Conservation (phyloP, 2,329 filamentous ascomycete genomes). For the Berkeleyomyces rouxiae region DNA sequence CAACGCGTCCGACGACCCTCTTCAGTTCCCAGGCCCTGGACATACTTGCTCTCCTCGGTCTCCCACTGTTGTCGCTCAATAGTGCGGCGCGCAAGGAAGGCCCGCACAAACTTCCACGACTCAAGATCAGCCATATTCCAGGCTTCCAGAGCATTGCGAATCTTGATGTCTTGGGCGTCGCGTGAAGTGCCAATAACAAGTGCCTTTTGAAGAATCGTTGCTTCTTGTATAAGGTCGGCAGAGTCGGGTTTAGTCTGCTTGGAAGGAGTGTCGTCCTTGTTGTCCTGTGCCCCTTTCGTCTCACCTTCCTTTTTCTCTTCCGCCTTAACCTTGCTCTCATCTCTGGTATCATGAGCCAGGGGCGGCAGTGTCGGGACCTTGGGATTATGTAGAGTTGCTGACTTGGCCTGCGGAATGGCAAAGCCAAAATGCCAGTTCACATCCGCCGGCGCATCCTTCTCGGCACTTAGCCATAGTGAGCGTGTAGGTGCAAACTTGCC, state of each 20-base stretch:
- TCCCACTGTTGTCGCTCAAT: conserved; percentile 54
- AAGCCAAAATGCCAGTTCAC: conserved; percentile 88
- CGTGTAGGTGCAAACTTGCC: conserved; percentile 40
- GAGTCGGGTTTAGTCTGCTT: conserved; percentile 28
- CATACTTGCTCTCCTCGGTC: conserved; percentile 48
- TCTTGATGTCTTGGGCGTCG: conserved; percentile 26
- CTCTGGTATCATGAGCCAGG: conserved; percentile 21
- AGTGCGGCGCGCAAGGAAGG: conserved; percentile 44
- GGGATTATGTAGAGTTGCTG: conserved; percentile 9
- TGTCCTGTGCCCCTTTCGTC: conserved; percentile 10
- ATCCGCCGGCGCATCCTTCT: conserved; percentile 45
- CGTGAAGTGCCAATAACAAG: conserved; percentile 31
- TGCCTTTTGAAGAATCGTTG: conserved; percentile 36
- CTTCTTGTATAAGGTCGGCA: conserved; percentile 27
- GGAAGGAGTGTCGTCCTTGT: neutral
- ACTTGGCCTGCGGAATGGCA: conserved; percentile 41
- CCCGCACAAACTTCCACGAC: conserved; percentile 58
- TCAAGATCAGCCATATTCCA: conserved; percentile 61
- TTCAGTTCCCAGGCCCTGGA: conserved; percentile 41
- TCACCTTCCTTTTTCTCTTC: neutral
- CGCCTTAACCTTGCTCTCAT: conserved; percentile 4
- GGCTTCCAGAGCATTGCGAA: conserved; percentile 42
- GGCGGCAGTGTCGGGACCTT: conserved; percentile 25
- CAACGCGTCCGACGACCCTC: conserved; percentile 25
- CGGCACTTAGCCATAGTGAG: conserved; percentile 69